Percentiles rank a stretch among this genome's conserved stretches.
Evolutionary conservation across 208 protist species (phyloP).

Genomic region (Herpetomonas samuelpessoai): DNA sequence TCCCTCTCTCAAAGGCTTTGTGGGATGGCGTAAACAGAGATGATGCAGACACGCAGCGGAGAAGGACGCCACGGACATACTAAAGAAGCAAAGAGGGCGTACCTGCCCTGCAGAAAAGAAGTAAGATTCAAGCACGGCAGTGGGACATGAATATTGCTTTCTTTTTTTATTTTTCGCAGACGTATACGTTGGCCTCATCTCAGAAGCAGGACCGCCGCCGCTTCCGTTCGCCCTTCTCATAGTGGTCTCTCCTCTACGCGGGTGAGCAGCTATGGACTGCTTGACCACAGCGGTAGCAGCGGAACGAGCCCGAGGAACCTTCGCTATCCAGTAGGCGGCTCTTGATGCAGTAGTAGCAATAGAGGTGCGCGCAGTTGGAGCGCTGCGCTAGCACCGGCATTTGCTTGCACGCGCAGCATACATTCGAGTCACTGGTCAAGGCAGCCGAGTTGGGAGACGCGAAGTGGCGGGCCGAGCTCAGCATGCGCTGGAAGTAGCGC

Average conservation of each 20-base stretch:
- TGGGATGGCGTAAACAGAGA: background rate
- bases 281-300: slow-evolving; percentile 66
- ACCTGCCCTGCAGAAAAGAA: background rate
- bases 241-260: slow-evolving; percentile 14
- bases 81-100: background rate
- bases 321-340: slow-evolving; percentile 66
- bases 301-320: slow-evolving; percentile 65
- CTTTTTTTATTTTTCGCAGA: too few relatives aligned
- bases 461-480: slow-evolving; percentile 40
- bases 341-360: slow-evolving; percentile 94
- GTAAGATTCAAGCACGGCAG: too few relatives aligned
- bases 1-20: background rate
- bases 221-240: too few relatives aligned
- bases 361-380: slow-evolving; percentile 87
- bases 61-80: background rate
- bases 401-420: slow-evolving; percentile 77
- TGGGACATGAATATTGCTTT: too few relatives aligned
- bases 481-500: slow-evolving; percentile 55
- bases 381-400: slow-evolving; percentile 63
- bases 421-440: slow-evolving; percentile 29
- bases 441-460: slow-evolving; percentile 14
- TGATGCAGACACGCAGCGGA: background rate
- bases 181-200: too few relatives aligned
- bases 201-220: too few relatives aligned
- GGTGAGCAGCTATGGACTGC: slow-evolving; percentile 53